Percentiles rank a stretch among this genome's conserved stretches.
These are phyloP conservation scores for Trichoderma afroharzianum DNA, from an alignment of 2,329 filamentous ascomycete genomes.

Conservation along the genomic window DNA sequence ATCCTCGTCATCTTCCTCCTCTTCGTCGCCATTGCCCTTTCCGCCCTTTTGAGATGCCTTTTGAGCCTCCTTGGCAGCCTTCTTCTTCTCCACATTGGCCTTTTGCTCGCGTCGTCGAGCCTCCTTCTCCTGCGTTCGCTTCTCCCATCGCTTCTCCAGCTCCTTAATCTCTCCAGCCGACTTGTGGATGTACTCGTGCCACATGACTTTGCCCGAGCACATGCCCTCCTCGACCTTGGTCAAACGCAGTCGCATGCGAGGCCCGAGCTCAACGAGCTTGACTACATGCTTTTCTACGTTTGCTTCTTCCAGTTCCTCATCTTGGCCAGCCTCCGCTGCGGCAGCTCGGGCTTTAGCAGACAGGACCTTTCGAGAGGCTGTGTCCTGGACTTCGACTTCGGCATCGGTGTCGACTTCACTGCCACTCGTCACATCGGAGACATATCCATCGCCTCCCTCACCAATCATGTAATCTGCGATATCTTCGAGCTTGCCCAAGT, in stretches of 20 bases:
- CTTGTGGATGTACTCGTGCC: constrained; percentile 95
- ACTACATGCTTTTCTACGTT: constrained; percentile 81
- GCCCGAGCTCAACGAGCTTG: constrained; percentile 88
- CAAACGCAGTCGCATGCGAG: constrained; percentile 80
- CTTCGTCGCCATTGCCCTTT: constrained; percentile 36
- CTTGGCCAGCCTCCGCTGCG: constrained; percentile 37
- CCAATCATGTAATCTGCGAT: constrained; percentile 94
- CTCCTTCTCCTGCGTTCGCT: constrained; percentile 76
- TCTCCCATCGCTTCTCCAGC: constrained; percentile 79
- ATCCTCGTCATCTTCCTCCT: constrained; percentile 40
- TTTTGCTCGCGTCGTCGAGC: constrained; percentile 76
- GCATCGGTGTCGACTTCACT: constrained; percentile 92
- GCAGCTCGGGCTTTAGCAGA: constrained; percentile 48
- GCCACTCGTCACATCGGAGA: constrained; percentile 79
- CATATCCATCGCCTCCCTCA: constrained; percentile 72
- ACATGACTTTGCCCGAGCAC: constrained; percentile 87
- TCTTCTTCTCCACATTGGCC: constrained; percentile 87
- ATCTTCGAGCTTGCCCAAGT: constrained; percentile 85
- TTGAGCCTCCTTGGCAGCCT: constrained; percentile 43
- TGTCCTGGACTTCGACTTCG: constrained; percentile 81
- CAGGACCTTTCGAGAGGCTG: constrained; percentile 59
- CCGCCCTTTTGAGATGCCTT: constrained; percentile 35
- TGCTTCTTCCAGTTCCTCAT: constrained; percentile 47
- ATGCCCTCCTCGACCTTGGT: constrained; percentile 96
- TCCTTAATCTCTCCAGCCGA: constrained; percentile 70